phyloP scores from a whole-genome alignment of 768 basidiomycete species.

The Tulasnella sp. region DNA sequence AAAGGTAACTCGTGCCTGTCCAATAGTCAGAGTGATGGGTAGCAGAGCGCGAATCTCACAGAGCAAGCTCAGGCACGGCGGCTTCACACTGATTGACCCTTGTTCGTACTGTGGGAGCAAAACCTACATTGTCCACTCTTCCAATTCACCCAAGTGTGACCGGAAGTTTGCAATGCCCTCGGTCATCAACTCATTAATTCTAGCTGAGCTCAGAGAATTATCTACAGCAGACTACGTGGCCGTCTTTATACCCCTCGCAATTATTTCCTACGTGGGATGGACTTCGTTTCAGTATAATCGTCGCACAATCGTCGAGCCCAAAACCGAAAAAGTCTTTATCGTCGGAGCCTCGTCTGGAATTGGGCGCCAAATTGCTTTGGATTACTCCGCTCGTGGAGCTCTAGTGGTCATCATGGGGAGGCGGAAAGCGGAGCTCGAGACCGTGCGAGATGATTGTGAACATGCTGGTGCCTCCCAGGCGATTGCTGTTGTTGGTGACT shows the following conservation, averaged over 20 bases:
- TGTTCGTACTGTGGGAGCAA: too few species aligned
- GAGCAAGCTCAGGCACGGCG: too few species aligned
- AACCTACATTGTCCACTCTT: too few species aligned
- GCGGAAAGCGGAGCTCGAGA: conserved; percentile 41
- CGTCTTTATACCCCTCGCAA: not conserved
- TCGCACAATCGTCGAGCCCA: not conserved
- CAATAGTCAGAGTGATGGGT: too few species aligned
- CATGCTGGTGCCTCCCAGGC: conserved; percentile 26
- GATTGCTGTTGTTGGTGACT: conserved; percentile 50
- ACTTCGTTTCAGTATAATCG: not conserved
- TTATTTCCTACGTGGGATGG: not conserved
- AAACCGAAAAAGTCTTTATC: conserved; percentile 60
- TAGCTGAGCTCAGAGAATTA: not conserved
- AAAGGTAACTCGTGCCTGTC: too few species aligned
- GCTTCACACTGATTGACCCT: too few species aligned
- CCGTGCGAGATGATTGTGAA: conserved; percentile 52
- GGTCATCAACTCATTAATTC: not conserved
- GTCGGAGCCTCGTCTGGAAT: conserved; percentile 81
- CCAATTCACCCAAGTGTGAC: too few species aligned
- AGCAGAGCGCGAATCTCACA: too few species aligned
- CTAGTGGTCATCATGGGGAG: conserved; percentile 66
- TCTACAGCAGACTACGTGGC: not conserved
- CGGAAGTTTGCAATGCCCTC: too few species aligned
- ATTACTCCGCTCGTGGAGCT: conserved; percentile 68
- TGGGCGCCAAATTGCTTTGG: conserved; percentile 55